Evolutionary conservation across 345 rosid species (phyloP).

Genomic region (Rhizophora mangle): DNA sequence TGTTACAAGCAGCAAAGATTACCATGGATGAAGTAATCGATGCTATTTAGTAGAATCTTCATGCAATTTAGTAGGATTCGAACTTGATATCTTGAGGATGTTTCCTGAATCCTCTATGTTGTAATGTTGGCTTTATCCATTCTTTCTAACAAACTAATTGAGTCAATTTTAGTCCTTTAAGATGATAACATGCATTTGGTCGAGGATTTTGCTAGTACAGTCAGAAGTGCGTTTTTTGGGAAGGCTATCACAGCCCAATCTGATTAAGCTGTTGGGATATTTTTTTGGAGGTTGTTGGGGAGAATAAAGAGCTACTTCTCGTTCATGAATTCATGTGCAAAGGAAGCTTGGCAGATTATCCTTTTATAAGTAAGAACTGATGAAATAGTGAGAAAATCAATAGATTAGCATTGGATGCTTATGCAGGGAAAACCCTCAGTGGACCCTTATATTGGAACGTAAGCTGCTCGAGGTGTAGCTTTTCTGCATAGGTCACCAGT

Average conservation of each 20-base stretch:
- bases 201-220: conserved; percentile 37
- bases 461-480: conserved; percentile 70
- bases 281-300: conserved; percentile 55
- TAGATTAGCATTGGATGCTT: background rate
- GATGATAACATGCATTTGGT: conserved; percentile 1
- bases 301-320: conserved; percentile 48
- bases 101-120: no score
- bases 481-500: conserved; percentile 68
- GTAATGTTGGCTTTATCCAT: no score
- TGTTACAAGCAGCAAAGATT: conserved; percentile 35
- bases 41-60: no score
- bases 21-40: no score
- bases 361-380: conserved; percentile 61
- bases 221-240: conserved; percentile 74
- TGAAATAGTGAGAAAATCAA: background rate
- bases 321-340: conserved; percentile 75
- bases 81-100: no score
- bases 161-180: no score
- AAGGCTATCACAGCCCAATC: conserved; percentile 70
- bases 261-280: conserved; percentile 68
- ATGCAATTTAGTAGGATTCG: no score
- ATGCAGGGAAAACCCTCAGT: conserved; percentile 38
- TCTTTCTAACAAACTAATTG: no score
- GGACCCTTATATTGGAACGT: conserved; percentile 81
- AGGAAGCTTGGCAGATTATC: conserved; percentile 74